Percentiles rank a stretch among this genome's conserved stretches.
phyloP scores from a whole-genome alignment of 2,329 filamentous ascomycete genomes.

The Alternaria postmessia region DNA sequence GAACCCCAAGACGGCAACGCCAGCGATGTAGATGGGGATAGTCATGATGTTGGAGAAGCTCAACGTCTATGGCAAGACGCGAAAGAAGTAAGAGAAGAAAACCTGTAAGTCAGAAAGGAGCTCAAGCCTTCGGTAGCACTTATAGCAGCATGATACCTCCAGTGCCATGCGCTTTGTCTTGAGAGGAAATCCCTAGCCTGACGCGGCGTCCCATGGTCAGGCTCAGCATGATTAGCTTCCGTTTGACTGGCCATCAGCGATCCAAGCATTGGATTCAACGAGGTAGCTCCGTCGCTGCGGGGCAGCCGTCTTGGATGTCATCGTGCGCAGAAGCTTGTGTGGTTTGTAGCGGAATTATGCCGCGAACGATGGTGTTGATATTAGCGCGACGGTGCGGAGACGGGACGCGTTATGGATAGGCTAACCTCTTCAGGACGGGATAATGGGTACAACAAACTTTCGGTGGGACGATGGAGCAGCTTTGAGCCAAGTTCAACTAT shows the following conservation, averaged over 20 bases:
- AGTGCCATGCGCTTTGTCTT: conserved; percentile 1
- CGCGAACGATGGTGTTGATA: conserved; percentile 14
- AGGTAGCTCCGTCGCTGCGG: conserved; percentile 6
- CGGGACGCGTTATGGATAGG: neutral
- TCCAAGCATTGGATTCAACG: neutral
- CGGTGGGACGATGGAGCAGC: neutral
- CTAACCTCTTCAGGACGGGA: neutral
- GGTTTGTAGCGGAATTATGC: conserved; percentile 24
- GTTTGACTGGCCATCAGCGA: conserved; percentile 11
- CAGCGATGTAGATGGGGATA: conserved; percentile 53
- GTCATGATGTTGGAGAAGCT: conserved; percentile 40
- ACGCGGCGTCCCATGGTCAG: neutral
- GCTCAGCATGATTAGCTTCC: conserved; percentile 18
- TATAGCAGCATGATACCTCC: conserved; percentile 9
- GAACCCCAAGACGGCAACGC: conserved; percentile 52
- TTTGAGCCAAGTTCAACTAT: neutral
- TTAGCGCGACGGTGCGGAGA: conserved; percentile 25
- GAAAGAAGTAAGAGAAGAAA: neutral
- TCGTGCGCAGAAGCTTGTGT: neutral
- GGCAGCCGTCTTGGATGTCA: conserved; percentile 7
- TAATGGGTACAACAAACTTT: neutral
- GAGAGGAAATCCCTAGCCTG: neutral
- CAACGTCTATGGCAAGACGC: neutral
- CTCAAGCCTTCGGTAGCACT: conserved; percentile 5
- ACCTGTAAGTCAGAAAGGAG: neutral